Base-by-base conservation (phyloP, 2,329 filamentous ascomycete genomes). In the Xylariaceae sp. region DNA sequence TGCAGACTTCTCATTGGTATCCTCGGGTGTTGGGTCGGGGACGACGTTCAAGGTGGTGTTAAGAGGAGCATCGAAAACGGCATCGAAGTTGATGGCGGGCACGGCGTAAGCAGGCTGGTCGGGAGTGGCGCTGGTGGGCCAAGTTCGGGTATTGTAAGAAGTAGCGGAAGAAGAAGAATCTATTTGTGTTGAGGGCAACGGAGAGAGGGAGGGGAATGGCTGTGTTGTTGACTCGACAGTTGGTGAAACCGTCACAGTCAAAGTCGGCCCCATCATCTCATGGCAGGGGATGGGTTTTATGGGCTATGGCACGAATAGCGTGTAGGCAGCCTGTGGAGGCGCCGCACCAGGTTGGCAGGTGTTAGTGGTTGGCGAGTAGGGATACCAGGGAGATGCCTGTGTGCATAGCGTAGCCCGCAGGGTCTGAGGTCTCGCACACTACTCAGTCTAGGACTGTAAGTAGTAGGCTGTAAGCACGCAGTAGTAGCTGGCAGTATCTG, bases 11-110 rank as follows among this genome's bases (percentile, higher is more conserved):
- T 71, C 71, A 70, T 72, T 63, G 63, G 68, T 62, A 55, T 62
- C 53, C 55, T 62, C 51, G 37, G 65, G 64, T 18, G 65, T 44
- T 8, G 67, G 51, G 51, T 70, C 71, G 65, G 64, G 66, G 60
- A 73, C 71, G 64, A 78, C 67, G 50, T 73, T 76, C 34, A 82
- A 70, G 15, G 75, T 76, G 3, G 77, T 76, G 65, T 81, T 77
- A 67, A 84, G 74, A 48, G 79, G 73, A 64, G 77, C 73, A 63
- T 59, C 23, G 54, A 45, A 49, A 51, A 56, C 56, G 42, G 42
- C 42, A 55, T 76, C 76, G 65, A 80, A 75, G 62, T 82, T 78
- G 70, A 85, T 80, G 0, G 79, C 78, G 44, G 80, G 78, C 39
- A 85, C 72, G 59, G 82, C 80, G 69, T 83, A 82, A 59, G 73